Conservation (phyloP, 345 rosid species). For the Sonneratia alba region DNA sequence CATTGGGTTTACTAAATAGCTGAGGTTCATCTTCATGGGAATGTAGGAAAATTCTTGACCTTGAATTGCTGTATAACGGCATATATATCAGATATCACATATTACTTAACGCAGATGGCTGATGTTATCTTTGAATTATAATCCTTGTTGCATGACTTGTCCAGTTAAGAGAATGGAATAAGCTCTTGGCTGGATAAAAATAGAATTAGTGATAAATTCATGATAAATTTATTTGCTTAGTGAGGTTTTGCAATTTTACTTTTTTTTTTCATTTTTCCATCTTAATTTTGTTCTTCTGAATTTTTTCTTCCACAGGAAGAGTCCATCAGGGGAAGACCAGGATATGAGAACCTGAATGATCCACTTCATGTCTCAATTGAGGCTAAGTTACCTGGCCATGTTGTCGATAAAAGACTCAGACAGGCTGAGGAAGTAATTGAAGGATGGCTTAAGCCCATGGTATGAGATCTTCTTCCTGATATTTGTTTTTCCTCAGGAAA, state of each 20-base stretch:
- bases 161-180: background rate
- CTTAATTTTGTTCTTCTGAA: background rate
- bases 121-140: background rate
- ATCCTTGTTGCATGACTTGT: background rate
- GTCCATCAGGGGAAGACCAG: constrained; percentile 57
- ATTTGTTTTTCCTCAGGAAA: background rate
- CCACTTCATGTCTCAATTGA: constrained; percentile 67
- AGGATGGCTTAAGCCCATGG: constrained; percentile 39
- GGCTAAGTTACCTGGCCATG: constrained; percentile 58
- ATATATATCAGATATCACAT: background rate
- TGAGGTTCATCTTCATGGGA: background rate
- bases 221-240: background rate
- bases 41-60: background rate
- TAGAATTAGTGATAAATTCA: background rate
- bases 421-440: constrained; percentile 76
- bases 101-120: background rate
- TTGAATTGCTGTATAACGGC: background rate
- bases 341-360: constrained; percentile 69
- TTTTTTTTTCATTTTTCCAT: background rate
- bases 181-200: background rate
- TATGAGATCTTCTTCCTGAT: background rate
- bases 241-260: background rate
- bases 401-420: constrained; percentile 49
- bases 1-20: background rate
- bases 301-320: constrained; percentile 38